Conservation (phyloP, 441 rosid genomes). For the Corymbia calophylla region DNA sequence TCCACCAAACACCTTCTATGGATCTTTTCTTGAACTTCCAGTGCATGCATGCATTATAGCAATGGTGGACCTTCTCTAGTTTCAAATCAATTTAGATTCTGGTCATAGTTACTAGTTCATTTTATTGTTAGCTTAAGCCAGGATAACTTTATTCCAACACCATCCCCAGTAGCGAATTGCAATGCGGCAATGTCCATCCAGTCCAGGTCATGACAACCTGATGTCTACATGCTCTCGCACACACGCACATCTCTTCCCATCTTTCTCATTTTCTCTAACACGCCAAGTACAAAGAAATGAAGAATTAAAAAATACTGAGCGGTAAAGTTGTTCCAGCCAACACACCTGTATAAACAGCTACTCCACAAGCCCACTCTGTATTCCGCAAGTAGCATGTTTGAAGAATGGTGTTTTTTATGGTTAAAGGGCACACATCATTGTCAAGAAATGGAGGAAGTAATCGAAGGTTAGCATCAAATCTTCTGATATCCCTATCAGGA, state of each 20-base stretch:
- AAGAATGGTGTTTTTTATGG: constrained; percentile 90
- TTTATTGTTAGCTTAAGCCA: neutral
- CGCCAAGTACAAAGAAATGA: neutral
- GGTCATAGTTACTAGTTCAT: neutral
- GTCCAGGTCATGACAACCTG: neutral
- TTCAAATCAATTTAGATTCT: neutral
- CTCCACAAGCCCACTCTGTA: constrained; percentile 99
- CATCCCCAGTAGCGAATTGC: neutral
- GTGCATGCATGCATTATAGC: neutral
- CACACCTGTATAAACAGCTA: constrained; percentile 91
- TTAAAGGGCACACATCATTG: constrained; percentile 88
- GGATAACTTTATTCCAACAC: neutral
- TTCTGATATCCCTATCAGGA: constrained; percentile 95
- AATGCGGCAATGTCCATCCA: neutral
- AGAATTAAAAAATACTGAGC: neutral
- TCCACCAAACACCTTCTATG: neutral
- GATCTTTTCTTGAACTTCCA: neutral
- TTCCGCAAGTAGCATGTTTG: constrained; percentile 97
- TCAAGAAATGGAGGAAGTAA: constrained; percentile 96
- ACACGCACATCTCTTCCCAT: neutral
- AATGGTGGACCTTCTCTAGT: neutral
- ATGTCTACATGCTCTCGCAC: neutral
- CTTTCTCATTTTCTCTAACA: neutral
- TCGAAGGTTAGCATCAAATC: constrained; percentile 97
- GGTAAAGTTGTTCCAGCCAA: neutral